A percentile compares a stretch with the other conserved stretches of the same genome.
Conservation (phyloP, 306 rosid species). For the Prunus davidiana region DNA sequence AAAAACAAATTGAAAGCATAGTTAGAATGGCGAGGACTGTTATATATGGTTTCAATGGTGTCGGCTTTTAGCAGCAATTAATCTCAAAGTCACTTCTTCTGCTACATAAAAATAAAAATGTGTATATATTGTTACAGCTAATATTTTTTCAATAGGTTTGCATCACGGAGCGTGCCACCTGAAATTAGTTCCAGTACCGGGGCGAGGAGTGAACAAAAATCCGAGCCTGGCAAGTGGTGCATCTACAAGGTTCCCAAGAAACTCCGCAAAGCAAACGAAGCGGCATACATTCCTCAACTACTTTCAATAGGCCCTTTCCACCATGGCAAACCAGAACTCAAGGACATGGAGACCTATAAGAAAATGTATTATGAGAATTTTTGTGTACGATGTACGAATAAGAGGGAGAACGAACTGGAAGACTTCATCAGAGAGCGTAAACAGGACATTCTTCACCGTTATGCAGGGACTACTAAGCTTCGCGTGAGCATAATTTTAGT, state of each 20-base stretch:
- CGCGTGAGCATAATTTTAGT: background rate
- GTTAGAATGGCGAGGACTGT: no score
- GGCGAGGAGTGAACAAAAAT: no score
- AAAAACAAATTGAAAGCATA: no score
- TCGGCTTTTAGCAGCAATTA: no score
- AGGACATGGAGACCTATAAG: conserved; percentile 34
- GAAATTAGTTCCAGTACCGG: no score
- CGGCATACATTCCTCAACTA: conserved; percentile 46
- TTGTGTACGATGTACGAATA: conserved; percentile 4
- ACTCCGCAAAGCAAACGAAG: conserved; percentile 30
- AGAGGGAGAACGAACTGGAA: background rate
- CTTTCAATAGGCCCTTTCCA: conserved; percentile 51
- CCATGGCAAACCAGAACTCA: background rate
- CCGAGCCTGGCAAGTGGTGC: background rate
- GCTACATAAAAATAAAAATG: no score
- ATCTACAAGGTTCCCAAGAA: conserved; percentile 42
- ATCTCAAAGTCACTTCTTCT: no score
- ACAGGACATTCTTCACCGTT: background rate
- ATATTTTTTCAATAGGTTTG: no score
- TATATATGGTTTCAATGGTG: no score
- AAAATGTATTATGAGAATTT: conserved; percentile 24
- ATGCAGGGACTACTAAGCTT: conserved; percentile 2
- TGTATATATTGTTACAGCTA: no score
- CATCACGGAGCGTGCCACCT: accelerated
- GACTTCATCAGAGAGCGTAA: background rate